Evolutionary conservation across 768 basidiomycete genomes (phyloP), one percentile per base, ranked within the genome.

Genomic region (Wakefieldia striispora): DNA sequence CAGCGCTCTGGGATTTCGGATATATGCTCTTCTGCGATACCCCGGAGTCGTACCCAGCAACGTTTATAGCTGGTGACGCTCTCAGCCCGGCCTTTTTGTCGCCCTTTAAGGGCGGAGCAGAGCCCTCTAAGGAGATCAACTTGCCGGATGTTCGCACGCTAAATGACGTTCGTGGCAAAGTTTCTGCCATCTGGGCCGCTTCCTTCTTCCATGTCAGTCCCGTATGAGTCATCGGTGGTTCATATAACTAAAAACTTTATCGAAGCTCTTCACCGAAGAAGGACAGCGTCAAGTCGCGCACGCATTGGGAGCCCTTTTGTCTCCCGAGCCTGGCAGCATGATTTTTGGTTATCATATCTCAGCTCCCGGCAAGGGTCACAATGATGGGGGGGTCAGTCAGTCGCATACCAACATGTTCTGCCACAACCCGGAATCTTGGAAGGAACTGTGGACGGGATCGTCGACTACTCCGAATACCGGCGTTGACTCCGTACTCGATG

Each of bases 1-100:
- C 47, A 84, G 83, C 68, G 10, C 80, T 81, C 53, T 86, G 83
- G 83, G 71, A 79, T 5, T 69, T 77, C 4, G 84, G 84, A 1
- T 83, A 86, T 53, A 70, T 77, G 37, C 70, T 87, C 14, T 88
- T 84, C 67, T 73, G 63, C 43, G 73, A 77, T 4, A 79, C 71
- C 0, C 74, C 76, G 0, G 66, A 75, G 34, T 71, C 75, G 0
- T 85, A 81, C 63, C 78, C 81, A 2, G 79, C 72, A 0, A 62
- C 69, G 0, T 86, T 87, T 59, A 45, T 86, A 14, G 64, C 72
- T 12, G 85, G 84, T 1, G 75, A 87, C 51, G 71, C 65, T 0
- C 76, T 86, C 40, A 73, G 83, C 50, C 64, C 74, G 7, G 49
- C 54, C 3, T 68, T 78, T 43, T 70, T 84, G 19, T 57, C 59